Evolutionary conservation across 495 filamentous ascomycete species (phyloP).

Genomic region (Penicillium riverlandense): DNA sequence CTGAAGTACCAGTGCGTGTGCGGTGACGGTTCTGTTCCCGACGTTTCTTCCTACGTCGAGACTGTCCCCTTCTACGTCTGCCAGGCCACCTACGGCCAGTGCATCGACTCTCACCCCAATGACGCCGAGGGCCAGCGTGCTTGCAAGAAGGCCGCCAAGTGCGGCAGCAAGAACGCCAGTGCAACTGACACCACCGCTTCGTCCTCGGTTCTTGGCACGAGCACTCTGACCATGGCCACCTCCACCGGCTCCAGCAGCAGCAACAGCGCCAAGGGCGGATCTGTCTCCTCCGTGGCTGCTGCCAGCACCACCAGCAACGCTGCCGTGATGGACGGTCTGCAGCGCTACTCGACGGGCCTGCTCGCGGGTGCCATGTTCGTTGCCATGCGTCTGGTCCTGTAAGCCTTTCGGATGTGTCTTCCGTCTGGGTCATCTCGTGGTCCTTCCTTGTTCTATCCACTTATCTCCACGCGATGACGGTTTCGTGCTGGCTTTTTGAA

Average conservation of each 20-base stretch:
- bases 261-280: slow-evolving; percentile 6
- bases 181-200: slow-evolving; percentile 19
- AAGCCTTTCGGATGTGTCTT: slow-evolving; percentile 10
- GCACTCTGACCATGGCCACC: slow-evolving; percentile 20
- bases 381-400: slow-evolving; percentile 44
- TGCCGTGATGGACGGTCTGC: slow-evolving; percentile 24
- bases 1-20: slow-evolving; percentile 51
- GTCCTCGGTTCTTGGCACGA: slow-evolving; percentile 12
- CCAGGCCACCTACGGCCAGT: slow-evolving; percentile 40
- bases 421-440: slow-evolving; percentile 1
- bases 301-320: slow-evolving; percentile 23
- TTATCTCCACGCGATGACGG: slow-evolving; percentile 13
- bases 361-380: slow-evolving; percentile 41
- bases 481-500: not conserved
- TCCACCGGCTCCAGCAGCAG: slow-evolving; percentile 11
- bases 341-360: slow-evolving; percentile 42
- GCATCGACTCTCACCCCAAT: slow-evolving; percentile 39
- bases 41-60: slow-evolving; percentile 43
- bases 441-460: slow-evolving; percentile 3
- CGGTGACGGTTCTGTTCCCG: slow-evolving; percentile 41
- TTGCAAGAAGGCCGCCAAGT: slow-evolving; percentile 35
- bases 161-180: slow-evolving; percentile 43
- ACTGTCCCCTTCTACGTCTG: slow-evolving; percentile 55
- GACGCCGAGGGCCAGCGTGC: slow-evolving; percentile 35
- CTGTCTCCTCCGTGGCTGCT: slow-evolving; percentile 25